Evolutionary conservation across 257 asterid genomes (phyloP), one percentile per base, ranked within the genome.

Genomic region (Przewalskia tangutica): DNA sequence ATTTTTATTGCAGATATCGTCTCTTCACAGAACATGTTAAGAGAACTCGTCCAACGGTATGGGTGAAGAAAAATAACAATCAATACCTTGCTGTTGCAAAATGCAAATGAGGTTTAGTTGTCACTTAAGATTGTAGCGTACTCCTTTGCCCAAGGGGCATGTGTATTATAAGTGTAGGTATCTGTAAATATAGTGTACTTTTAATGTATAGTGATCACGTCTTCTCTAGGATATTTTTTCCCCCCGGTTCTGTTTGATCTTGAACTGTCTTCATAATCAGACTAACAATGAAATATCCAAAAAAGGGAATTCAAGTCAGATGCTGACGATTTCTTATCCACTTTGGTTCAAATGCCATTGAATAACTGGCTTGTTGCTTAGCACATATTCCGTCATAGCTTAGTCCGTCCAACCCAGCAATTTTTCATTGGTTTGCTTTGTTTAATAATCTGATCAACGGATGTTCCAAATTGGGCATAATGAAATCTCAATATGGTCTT

Each of bases 31-130:
- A 91, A 83, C 83, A 79, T 7, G 90, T 95, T 32, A 95, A 88
- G 89, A 90, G 88, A 83, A 95, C 99, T 20, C 93, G 99, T 46
- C 90, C 97, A 12, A 90, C 92, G n/a, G 73, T 85, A 68, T 90
- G 99, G 98, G 83, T 93, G 91, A 92, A 86, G 81, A 87, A 85
- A 84, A 85, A 85, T 77, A 84, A 82, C 83, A 71, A 81, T 32
- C 82, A 81, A 77, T 85, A 79, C 87, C 83, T 80, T 67, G 92
- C 90, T 54, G 91, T 88, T 59, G 67, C 83, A 12, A 88, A 81
- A 83, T 58, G 87, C 79, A 83, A 86, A 84, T 89, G 81, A 85
- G 80, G 40, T 11, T 64, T 55, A 5, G 59, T 14, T 73, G 79
- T 40, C 60, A 9, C 32, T 70, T 46, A 3, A 3, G 11, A n/a